phyloP scores from a whole-genome alignment of 2,329 filamentous ascomycete genomes.

The Arthrobotrys iridis region DNA sequence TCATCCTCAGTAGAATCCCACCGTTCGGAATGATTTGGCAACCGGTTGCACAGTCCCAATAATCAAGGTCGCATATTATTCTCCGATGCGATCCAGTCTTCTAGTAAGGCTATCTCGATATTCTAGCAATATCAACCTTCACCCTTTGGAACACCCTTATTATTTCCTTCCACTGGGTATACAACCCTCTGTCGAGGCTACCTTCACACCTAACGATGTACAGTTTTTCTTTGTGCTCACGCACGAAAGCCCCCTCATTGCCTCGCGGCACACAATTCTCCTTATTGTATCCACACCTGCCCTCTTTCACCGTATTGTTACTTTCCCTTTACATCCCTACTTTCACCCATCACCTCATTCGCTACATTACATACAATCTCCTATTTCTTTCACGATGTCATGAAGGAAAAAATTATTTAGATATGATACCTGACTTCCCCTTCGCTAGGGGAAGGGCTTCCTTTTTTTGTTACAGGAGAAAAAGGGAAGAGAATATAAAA shows the following conservation, averaged over 20 bases:
- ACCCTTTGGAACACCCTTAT: background rate
- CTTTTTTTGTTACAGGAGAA: background rate
- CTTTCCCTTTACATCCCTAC: background rate
- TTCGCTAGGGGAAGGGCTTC: constrained; percentile 7
- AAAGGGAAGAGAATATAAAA: constrained; percentile 3
- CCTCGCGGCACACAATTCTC: constrained; percentile 43
- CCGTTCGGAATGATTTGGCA: background rate
- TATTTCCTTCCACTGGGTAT: background rate
- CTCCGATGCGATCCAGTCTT: background rate
- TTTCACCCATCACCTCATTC: constrained; percentile 37
- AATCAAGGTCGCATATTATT: background rate
- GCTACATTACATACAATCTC: constrained; percentile 26
- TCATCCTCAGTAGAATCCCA: background rate
- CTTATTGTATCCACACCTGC: constrained; percentile 30
- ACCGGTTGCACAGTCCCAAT: background rate
- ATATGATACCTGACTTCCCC: constrained; percentile 24
- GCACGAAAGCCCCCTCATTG: background rate
- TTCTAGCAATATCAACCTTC: background rate
- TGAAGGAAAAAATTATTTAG: constrained; percentile 1
- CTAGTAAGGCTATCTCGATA: background rate
- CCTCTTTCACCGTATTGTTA: constrained; percentile 26
- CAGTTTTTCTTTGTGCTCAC: constrained; percentile 14
- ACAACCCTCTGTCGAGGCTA: constrained; percentile 7
- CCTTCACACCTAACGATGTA: constrained; percentile 35
- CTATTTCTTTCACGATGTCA: constrained; percentile 18